phyloP scores from a whole-genome alignment of 805 yeast genomes.

The Candida yuanshanica region DNA sequence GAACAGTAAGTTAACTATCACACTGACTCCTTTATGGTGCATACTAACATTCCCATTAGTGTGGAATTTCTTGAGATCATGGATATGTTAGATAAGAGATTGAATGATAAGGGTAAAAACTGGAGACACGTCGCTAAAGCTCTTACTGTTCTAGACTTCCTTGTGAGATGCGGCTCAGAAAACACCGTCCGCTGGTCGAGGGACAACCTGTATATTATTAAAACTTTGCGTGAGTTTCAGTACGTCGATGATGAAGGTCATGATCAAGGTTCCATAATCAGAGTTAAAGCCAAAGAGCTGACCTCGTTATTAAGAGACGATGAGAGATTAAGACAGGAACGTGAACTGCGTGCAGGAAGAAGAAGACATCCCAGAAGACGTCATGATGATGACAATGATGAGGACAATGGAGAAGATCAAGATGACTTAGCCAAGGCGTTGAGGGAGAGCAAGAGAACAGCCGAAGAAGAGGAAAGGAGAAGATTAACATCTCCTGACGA shows the following conservation, averaged over 20 bases:
- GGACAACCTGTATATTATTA: constrained; percentile 81
- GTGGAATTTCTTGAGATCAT: constrained; percentile 81
- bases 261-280: constrained; percentile 84
- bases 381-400: constrained; percentile 19
- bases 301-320: constrained; percentile 76
- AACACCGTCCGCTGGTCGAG: constrained; percentile 88
- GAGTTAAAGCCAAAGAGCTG: constrained; percentile 87
- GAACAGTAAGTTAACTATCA: constrained; percentile 31
- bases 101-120: constrained; percentile 93
- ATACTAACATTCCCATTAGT: constrained; percentile 14
- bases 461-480: constrained; percentile 72
- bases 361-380: constrained; percentile 31
- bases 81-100: constrained; percentile 89
- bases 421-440: constrained; percentile 75
- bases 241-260: constrained; percentile 68
- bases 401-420: constrained; percentile 46
- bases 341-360: constrained; percentile 40
- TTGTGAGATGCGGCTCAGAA: constrained; percentile 81
- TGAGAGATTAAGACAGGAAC: constrained; percentile 69
- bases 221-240: constrained; percentile 86
- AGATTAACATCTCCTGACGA: constrained; percentile 37
- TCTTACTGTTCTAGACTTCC: constrained; percentile 79
- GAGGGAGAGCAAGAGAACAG: constrained; percentile 74
- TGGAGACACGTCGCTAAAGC: constrained; percentile 97
- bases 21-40: neutral